Percentiles rank a stretch among this genome's conserved stretches.
Conservation (phyloP, 2,329 filamentous ascomycete species). For the Akanthomyces lecanii region DNA sequence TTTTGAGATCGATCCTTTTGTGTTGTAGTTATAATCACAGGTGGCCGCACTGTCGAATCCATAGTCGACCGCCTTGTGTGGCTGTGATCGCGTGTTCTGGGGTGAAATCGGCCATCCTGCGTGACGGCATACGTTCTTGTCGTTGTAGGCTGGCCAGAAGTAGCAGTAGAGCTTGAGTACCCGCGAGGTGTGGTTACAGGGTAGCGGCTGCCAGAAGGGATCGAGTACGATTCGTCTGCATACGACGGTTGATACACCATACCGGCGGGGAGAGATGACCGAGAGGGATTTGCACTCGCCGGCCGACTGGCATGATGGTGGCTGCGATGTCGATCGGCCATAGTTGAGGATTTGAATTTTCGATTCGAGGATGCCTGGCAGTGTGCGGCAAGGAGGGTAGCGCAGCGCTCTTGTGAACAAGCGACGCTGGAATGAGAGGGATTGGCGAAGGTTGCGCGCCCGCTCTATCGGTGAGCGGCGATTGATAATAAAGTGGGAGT, state of each 20-base stretch:
- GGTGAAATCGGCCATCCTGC: conserved; percentile 45
- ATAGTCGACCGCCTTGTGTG: conserved; percentile 49
- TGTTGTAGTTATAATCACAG: conserved; percentile 55
- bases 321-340: conserved; percentile 46
- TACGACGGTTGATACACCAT: conserved; percentile 48
- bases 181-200: conserved; percentile 30
- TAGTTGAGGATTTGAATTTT: conserved; percentile 22
- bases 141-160: conserved; percentile 37
- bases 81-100: conserved; percentile 45
- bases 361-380: neutral
- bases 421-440: neutral
- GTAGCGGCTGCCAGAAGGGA: conserved; percentile 40
- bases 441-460: neutral
- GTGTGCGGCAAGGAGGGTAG: too few relatives aligned
- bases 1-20: conserved; percentile 40
- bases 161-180: conserved; percentile 32
- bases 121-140: conserved; percentile 55
- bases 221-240: conserved; percentile 50
- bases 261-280: conserved; percentile 50
- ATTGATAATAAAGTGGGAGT: neutral
- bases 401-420: neutral
- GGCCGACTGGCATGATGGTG: conserved; percentile 41
- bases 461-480: conserved; percentile 3
- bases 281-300: conserved; percentile 44
- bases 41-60: conserved; percentile 46